A percentile compares a stretch with the other conserved stretches of the same genome.
Evolutionary conservation across 768 basidiomycete species (phyloP).

Genomic region (Clitopilus hobsonii): DNA sequence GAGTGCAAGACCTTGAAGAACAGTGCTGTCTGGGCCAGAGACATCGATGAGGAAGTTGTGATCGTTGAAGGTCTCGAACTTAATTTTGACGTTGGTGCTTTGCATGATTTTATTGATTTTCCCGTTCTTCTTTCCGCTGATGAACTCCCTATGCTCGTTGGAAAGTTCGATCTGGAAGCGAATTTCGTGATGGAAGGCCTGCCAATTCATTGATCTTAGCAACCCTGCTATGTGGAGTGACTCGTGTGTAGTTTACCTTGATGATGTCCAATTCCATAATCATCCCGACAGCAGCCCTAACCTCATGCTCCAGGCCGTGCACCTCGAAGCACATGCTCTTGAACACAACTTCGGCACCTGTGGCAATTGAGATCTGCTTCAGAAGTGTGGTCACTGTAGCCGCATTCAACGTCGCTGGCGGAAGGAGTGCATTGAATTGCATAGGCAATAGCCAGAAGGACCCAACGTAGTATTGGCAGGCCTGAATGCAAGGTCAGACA

Average conservation of each 20-base stretch:
- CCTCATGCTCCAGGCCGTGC: constrained; percentile 91
- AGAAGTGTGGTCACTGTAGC: constrained; percentile 80
- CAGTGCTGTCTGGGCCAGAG: constrained; percentile 77
- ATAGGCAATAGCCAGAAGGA: constrained; percentile 95
- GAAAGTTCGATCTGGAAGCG: constrained; percentile 97
- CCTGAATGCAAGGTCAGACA: constrained; percentile 37
- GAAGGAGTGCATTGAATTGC: constrained; percentile 88
- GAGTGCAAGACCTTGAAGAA: constrained; percentile 82
- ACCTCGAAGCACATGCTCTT: constrained; percentile 98
- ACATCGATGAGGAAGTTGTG: constrained; percentile 94
- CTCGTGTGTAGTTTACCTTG: constrained; percentile 50
- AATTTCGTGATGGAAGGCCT: constrained; percentile 96
- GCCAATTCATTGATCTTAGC: constrained; percentile 6
- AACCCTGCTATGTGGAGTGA: neutral
- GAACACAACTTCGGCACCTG: constrained; percentile 93
- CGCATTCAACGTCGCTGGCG: constrained; percentile 75
- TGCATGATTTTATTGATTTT: constrained; percentile 99
- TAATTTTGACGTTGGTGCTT: constrained; percentile 94
- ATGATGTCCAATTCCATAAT: constrained; percentile 89
- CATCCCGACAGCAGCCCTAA: constrained; percentile 78
- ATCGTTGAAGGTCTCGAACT: constrained; percentile 97
- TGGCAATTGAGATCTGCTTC: constrained; percentile 80
- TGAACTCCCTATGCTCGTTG: constrained; percentile 97
- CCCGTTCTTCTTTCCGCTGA: constrained; percentile 98
- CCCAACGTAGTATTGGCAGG: constrained; percentile 94